Percentiles rank a stretch among this genome's conserved stretches.
These are phyloP conservation scores for Eucalyptus shirleyi DNA, from an alignment of 345 rosid species.

Conservation along the genomic window DNA sequence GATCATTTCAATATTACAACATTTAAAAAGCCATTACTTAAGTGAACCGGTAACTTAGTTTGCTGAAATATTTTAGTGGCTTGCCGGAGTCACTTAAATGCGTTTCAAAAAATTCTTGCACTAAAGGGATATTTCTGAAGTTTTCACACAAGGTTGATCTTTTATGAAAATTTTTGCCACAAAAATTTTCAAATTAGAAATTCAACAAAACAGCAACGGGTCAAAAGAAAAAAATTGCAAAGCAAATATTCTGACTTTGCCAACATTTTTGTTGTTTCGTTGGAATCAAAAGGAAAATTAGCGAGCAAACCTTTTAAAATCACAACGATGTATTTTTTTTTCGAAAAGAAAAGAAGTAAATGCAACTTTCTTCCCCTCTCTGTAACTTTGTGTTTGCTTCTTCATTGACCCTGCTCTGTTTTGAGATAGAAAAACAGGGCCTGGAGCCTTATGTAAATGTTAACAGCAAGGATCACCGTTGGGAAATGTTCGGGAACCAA, in stretches of 20 bases:
- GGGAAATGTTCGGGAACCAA: neutral
- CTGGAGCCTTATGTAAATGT: neutral
- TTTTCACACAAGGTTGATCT: neutral
- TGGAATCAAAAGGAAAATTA: neutral
- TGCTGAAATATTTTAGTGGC: neutral
- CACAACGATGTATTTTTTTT: neutral
- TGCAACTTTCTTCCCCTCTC: neutral
- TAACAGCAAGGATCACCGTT: neutral
- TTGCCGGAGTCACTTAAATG: neutral
- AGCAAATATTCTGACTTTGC: neutral
- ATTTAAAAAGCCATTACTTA: neutral
- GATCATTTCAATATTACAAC: neutral
- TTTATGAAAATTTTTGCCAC: neutral
- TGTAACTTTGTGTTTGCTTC: neutral
- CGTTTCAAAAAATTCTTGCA: neutral
- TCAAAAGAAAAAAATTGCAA: neutral
- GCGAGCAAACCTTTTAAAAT: neutral
- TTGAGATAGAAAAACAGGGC: neutral
- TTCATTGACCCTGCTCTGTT: neutral
- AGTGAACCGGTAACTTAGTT: neutral
- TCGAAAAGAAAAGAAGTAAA: neutral
- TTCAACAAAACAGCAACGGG: neutral
- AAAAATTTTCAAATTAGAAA: neutral
- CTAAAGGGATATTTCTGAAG: neutral
- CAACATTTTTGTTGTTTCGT: no score